Percentiles rank a stretch among this genome's conserved stretches.
Conservation (phyloP, 1,284 basidiomycete genomes). For the Coriolopsis trogii region DNA sequence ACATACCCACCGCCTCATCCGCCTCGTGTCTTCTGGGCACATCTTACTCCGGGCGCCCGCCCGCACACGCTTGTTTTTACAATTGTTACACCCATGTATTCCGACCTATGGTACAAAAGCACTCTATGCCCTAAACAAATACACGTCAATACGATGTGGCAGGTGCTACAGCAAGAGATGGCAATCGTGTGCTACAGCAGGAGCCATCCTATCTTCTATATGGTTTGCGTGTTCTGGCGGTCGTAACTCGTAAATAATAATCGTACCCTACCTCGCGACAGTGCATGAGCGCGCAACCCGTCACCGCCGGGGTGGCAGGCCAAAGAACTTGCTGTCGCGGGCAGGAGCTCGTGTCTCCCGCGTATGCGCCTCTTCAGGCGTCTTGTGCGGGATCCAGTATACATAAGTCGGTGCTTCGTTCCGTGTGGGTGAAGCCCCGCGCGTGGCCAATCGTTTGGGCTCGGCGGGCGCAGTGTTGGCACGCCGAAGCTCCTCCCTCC, state of each 20-base stretch:
- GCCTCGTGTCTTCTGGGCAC: neutral
- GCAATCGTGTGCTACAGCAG: no score
- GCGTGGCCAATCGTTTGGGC: slow-evolving; percentile 17
- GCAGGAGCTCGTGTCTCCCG: slow-evolving; percentile 27
- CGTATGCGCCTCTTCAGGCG: slow-evolving; percentile 39
- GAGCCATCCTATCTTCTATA: slow-evolving; percentile 19
- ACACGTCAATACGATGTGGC: slow-evolving; percentile 20
- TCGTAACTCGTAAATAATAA: slow-evolving; percentile 25
- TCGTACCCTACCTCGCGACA: slow-evolving; percentile 19
- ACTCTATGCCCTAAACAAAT: slow-evolving; percentile 10
- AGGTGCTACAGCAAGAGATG: slow-evolving; percentile 22
- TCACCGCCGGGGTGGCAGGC: slow-evolving; percentile 53
- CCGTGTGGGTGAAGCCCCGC: slow-evolving; percentile 29
- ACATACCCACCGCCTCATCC: slow-evolving; percentile 3
- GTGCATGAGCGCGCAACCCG: slow-evolving; percentile 13
- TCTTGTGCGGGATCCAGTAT: slow-evolving; percentile 38
- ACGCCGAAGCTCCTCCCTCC: slow-evolving; percentile 10
- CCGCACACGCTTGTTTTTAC: neutral
- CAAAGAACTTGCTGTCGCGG: slow-evolving; percentile 40
- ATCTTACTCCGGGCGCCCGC: neutral
- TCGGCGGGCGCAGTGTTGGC: slow-evolving; percentile 13
- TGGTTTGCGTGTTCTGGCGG: no score
- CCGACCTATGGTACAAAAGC: slow-evolving; percentile 8
- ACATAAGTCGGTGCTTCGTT: slow-evolving; percentile 39
- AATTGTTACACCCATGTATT: neutral